Conservation (phyloP, 2,329 filamentous ascomycete genomes). For the Penicillium verrucosum region DNA sequence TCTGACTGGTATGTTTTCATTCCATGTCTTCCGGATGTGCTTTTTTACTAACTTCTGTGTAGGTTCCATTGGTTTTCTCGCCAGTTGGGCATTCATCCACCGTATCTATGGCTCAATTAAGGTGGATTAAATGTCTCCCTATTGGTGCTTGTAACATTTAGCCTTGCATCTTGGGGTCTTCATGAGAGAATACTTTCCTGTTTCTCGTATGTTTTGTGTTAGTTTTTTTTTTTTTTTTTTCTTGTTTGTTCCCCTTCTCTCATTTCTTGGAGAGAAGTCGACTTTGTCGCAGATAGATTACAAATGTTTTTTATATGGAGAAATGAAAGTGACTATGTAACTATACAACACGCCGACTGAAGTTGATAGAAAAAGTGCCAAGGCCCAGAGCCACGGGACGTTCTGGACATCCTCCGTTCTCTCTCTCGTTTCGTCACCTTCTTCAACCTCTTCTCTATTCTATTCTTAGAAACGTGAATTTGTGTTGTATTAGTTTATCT, state of each 20-base stretch:
- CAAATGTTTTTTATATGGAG: not conserved
- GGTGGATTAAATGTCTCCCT: slow-evolving; percentile 64
- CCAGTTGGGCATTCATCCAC: slow-evolving; percentile 89
- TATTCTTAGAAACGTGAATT: not conserved
- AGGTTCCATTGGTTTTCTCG: slow-evolving; percentile 95
- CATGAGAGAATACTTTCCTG: not conserved
- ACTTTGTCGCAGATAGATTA: not conserved
- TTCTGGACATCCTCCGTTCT: slow-evolving; percentile 16
- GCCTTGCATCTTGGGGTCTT: not conserved
- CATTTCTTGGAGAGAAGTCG: not conserved
- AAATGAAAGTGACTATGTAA: not conserved
- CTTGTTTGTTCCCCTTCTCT: not conserved
- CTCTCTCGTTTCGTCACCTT: slow-evolving; percentile 1
- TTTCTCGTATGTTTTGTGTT: not conserved
- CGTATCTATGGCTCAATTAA: slow-evolving; percentile 98
- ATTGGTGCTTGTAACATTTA: not conserved
- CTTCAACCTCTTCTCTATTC: slow-evolving; percentile 1
- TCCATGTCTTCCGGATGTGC: not conserved
- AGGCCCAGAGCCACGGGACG: slow-evolving; percentile 18
- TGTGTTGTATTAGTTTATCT: not conserved
- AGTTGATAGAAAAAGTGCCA: slow-evolving; percentile 14
- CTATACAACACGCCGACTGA: not conserved
- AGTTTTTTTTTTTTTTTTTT: too few relatives aligned
- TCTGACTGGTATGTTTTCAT: slow-evolving; percentile 71
- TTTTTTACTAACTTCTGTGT: slow-evolving; percentile 7